These are phyloP conservation scores for Trichoderma lentiforme DNA, from an alignment of 2,329 filamentous ascomycete species.

Conservation along the genomic window DNA sequence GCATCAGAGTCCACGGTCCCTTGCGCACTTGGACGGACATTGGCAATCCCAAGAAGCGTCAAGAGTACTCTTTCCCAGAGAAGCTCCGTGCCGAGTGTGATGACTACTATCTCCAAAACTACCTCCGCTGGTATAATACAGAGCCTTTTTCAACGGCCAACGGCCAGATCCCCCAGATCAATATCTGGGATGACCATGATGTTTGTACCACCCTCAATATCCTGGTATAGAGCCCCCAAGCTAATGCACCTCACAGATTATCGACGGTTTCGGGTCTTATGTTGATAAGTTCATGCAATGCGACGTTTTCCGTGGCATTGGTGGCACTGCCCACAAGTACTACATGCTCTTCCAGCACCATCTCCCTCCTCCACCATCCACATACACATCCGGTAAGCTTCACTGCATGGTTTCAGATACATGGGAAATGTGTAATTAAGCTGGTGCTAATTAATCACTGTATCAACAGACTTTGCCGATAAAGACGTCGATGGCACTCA, in stretches of 20 bases:
- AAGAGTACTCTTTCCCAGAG: conserved; percentile 72
- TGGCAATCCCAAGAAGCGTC: conserved; percentile 77
- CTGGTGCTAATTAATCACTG: background rate
- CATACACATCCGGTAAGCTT: conserved; percentile 69
- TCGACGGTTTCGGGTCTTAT: conserved; percentile 92
- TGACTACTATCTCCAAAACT: conserved; percentile 86
- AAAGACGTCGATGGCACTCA: conserved; percentile 37
- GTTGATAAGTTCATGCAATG: conserved; percentile 91
- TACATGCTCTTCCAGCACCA: conserved; percentile 98
- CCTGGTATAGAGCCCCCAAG: conserved; percentile 33
- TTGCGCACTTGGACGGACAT: conserved; percentile 80
- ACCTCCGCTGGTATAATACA: conserved; percentile 77
- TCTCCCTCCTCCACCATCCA: conserved; percentile 76
- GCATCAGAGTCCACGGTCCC: conserved; percentile 80
- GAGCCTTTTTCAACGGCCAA: conserved; percentile 84
- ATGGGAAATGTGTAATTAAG: conserved; percentile 32
- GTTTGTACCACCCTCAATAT: conserved; percentile 40
- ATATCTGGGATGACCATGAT: conserved; percentile 97
- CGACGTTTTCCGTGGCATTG: conserved; percentile 86
- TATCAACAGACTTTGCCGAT: conserved; percentile 12
- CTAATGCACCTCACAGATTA: conserved; percentile 57
- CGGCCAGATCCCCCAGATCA: conserved; percentile 90
- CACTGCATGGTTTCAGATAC: background rate
- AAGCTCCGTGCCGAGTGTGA: conserved; percentile 81
- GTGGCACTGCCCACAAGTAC: conserved; percentile 92